Evolutionary conservation across 2,329 filamentous ascomycete genomes (phyloP).

Genomic region (Aspergillus uvarum): DNA sequence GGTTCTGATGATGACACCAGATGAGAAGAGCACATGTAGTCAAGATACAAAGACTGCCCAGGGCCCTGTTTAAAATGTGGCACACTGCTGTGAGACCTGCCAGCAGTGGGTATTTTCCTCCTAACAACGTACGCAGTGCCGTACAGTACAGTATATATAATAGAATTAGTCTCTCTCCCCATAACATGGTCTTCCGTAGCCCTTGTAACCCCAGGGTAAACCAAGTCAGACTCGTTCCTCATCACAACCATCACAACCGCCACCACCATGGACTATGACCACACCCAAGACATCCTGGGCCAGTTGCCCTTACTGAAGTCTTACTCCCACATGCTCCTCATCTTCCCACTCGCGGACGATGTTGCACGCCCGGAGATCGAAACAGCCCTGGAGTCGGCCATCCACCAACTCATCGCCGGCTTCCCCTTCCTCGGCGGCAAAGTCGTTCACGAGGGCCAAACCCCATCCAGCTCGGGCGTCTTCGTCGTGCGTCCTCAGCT

Average conservation of each 20-base stretch:
- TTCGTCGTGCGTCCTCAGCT: slow-evolving; percentile 13
- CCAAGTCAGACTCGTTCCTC: not conserved
- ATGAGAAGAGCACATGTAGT: too few relatives aligned
- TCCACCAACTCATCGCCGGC: slow-evolving; percentile 7
- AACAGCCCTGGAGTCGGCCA: slow-evolving; percentile 12
- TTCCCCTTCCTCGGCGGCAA: slow-evolving; percentile 20
- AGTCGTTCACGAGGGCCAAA: slow-evolving; percentile 14
- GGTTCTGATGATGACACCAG: too few relatives aligned
- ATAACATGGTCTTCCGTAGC: not conserved
- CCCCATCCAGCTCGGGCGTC: slow-evolving; percentile 7
- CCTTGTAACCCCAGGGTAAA: not conserved
- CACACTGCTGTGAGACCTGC: not conserved
- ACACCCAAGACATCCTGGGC: slow-evolving; percentile 22
- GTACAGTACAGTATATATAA: too few relatives aligned
- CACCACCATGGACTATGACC: slow-evolving; percentile 5
- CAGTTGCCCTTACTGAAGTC: slow-evolving; percentile 24
- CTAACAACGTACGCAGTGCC: not conserved
- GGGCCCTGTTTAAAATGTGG: not conserved
- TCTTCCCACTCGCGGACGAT: slow-evolving; percentile 16
- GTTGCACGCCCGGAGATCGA: not conserved
- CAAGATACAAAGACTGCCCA: not conserved
- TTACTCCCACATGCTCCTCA: slow-evolving; percentile 23
- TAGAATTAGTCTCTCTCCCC: too few relatives aligned
- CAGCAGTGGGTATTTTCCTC: not conserved
- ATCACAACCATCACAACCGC: too few relatives aligned